These are phyloP conservation scores for Lotmaria passim DNA, from an alignment of 208 protist species.

Conservation along the genomic window DNA sequence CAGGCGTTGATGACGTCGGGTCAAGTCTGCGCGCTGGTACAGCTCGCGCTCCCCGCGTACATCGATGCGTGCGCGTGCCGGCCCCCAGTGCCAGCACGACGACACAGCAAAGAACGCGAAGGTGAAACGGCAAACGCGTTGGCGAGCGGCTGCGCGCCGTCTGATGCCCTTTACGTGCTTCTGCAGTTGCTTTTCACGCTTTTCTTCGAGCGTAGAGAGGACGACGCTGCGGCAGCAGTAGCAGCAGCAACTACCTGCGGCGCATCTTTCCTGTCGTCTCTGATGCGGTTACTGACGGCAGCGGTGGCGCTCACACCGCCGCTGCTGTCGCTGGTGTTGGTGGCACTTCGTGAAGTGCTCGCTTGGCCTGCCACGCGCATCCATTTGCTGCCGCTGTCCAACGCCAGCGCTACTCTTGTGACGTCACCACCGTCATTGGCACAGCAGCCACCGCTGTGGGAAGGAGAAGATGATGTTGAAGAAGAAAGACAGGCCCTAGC, in stretches of 20 bases:
- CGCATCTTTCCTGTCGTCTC: not conserved
- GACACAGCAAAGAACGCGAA: not conserved
- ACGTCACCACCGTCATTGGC: not conserved
- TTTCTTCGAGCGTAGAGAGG: not conserved
- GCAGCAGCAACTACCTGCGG: not conserved
- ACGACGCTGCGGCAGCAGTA: not conserved
- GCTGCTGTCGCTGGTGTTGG: constrained; percentile 8
- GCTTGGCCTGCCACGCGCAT: not conserved
- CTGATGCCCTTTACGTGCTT: not conserved
- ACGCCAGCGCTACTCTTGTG: not conserved
- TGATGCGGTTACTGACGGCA: constrained; percentile 4
- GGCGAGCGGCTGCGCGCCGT: not conserved
- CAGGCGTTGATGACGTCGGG: not conserved
- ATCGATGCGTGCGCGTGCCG: not conserved
- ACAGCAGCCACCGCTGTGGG: not conserved
- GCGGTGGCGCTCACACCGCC: not conserved
- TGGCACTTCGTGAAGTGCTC: not conserved
- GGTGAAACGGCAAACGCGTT: not conserved
- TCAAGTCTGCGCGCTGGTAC: constrained; percentile 2
- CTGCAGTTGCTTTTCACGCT: not conserved
- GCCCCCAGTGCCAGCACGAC: too few relatives aligned
- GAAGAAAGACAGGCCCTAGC: not conserved
- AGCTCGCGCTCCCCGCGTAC: not conserved
- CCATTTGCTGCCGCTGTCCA: not conserved
- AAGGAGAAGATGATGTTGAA: not conserved